Conservation (phyloP, 2,329 filamentous ascomycete species). For the Aureobasidium namibiae region DNA sequence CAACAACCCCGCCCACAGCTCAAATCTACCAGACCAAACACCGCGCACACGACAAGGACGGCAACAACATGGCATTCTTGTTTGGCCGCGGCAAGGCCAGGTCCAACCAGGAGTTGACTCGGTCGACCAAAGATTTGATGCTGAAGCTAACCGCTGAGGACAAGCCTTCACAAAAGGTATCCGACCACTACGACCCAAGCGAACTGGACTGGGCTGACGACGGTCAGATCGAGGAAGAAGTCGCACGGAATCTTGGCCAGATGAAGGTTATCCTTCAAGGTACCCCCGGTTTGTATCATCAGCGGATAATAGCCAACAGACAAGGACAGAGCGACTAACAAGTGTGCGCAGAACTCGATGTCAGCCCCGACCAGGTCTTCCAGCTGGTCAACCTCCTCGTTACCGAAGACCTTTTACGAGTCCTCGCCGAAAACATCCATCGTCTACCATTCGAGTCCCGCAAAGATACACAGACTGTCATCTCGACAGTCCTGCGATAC, state of each 20-base stretch:
- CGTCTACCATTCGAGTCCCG: conserved; percentile 89
- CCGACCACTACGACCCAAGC: conserved; percentile 14
- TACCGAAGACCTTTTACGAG: conserved; percentile 79
- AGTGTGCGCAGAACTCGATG: conserved; percentile 61
- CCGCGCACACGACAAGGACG: conserved; percentile 13
- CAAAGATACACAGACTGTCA: conserved; percentile 92
- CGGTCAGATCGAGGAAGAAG: conserved; percentile 68
- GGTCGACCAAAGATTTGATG: conserved; percentile 56
- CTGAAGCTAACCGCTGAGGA: conserved; percentile 49
- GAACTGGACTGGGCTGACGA: conserved; percentile 11
- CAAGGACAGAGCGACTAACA: background rate
- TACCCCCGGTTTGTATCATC: conserved; percentile 61
- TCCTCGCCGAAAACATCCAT: conserved; percentile 74
- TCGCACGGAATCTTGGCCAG: conserved; percentile 74
- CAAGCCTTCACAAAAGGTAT: conserved; percentile 49
- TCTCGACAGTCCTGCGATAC: conserved; percentile 91
- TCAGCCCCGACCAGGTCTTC: conserved; percentile 78
- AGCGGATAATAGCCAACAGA: no score
- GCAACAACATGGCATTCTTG: conserved; percentile 60
- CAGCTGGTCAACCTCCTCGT: conserved; percentile 78
- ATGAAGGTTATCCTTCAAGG: conserved; percentile 94
- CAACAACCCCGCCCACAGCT: background rate
- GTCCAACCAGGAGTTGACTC: conserved; percentile 53
- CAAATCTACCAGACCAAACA: background rate
- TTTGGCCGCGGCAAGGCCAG: conserved; percentile 57